These are phyloP conservation scores for Tetrahymena borealis DNA, from an alignment of 73 alveolate species.

Conservation along the genomic window DNA sequence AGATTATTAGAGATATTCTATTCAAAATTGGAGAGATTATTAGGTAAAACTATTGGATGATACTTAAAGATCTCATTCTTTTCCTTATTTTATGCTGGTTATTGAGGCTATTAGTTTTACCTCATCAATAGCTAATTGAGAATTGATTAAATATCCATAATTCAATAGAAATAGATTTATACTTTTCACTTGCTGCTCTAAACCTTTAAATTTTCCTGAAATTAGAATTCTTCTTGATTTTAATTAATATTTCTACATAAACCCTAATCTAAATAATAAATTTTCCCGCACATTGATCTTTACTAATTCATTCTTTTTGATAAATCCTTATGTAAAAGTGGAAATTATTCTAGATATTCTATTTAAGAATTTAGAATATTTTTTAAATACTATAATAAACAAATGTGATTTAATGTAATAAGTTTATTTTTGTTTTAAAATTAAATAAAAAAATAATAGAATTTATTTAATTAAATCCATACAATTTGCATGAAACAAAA, in stretches of 20 bases:
- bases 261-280: no score
- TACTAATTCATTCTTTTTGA: no score
- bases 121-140: no score
- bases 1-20: not conserved
- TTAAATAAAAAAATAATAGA: not conserved
- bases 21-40: not conserved
- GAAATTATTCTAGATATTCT: not conserved
- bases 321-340: no score
- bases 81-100: not conserved
- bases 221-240: no score
- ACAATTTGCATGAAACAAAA: not conserved
- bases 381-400: not conserved
- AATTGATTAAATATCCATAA: no score
- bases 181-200: no score
- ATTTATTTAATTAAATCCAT: not conserved
- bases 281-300: no score
- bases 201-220: no score
- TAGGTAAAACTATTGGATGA: not conserved
- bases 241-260: no score
- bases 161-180: no score
- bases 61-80: not conserved
- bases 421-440: not conserved
- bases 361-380: not conserved
- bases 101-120: not conserved
- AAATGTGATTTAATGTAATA: not conserved